These are phyloP conservation scores for Trichaptum fuscoviolaceum DNA, from an alignment of 768 basidiomycete species.

Conservation along the genomic window DNA sequence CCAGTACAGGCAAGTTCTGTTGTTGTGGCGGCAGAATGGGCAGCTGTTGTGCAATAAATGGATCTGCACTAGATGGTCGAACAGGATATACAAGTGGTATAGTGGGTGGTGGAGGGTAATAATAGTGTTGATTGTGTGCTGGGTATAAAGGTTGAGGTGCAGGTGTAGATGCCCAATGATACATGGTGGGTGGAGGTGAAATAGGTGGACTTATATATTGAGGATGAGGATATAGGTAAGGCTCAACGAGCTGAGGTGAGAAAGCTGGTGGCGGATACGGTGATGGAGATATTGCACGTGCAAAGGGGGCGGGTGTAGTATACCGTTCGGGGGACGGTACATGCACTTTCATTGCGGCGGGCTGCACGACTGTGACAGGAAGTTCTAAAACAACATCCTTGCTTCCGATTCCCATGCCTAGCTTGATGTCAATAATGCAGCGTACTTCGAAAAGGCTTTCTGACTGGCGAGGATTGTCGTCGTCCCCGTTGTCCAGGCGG, in stretches of 20 bases:
- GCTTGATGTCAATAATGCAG: slow-evolving; percentile 54
- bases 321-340: not conserved
- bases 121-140: slow-evolving; percentile 20
- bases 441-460: slow-evolving; percentile 65
- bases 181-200: slow-evolving; percentile 28
- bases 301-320: not conserved
- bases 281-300: slow-evolving; percentile 18
- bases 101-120: slow-evolving; percentile 29
- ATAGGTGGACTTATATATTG: slow-evolving; percentile 22
- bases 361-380: slow-evolving; percentile 61
- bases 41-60: slow-evolving; percentile 28
- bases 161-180: slow-evolving; percentile 6
- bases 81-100: slow-evolving; percentile 23
- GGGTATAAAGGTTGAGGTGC: not conserved
- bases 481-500: slow-evolving; percentile 46
- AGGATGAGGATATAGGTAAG: slow-evolving; percentile 8
- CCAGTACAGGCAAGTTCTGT: slow-evolving; percentile 24
- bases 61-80: slow-evolving; percentile 51
- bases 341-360: slow-evolving; percentile 18
- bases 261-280: slow-evolving; percentile 18
- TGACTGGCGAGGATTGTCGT: slow-evolving; percentile 29
- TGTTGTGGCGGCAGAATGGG: slow-evolving; percentile 23
- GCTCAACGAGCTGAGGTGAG: slow-evolving; percentile 18
- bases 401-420: slow-evolving; percentile 74
- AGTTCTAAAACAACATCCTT: slow-evolving; percentile 66